Base-by-base conservation (phyloP, 768 basidiomycete genomes). In the Russula earlei region DNA sequence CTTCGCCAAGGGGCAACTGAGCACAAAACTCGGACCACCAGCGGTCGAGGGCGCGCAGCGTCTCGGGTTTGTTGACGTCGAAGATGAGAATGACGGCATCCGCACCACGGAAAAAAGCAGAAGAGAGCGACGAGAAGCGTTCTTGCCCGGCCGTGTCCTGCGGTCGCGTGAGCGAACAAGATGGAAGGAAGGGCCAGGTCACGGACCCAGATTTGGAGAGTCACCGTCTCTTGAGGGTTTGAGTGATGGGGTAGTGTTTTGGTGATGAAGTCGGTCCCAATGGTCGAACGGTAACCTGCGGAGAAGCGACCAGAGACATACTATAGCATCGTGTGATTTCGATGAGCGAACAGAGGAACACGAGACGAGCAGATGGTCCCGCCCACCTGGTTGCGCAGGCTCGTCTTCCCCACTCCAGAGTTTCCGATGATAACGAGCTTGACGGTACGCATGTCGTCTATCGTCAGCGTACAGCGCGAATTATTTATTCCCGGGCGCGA, bases 101-200 rank as follows among this genome's bases (percentile, higher is more conserved):
- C 3, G 89, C 87, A 2, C 87, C 87, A 6, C 91, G 80, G 63
- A 90, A 93, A 70, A 92, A 92, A 0, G 91, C 88, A 0, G 79
- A 74, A 0, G 89, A 88, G 17, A 92, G 76, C 38, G 79, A 83
- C 1, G 88, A 88, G 71, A 93, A 92, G 5, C 91, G 80, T 64
- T 93, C 90, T 67, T 93, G 91, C 2, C 91, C 90, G 1, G 88
- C 87, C 0, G 87, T 91, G 65, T 91, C 89, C 84, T 89, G 62
- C 20, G 31, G 27, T 59, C 43, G 62, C 50, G 37, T 25, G 47
- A 56, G 49, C 3, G 22, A 49, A 41, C 27, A 37, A 14, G 14
- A 7, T 22, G 3, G 45, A 19, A 58, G 15, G 55, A 25, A 9
- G 36, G 19, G 8, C 17, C 7, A 34, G 44, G 52, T 6, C 10